Conservation (phyloP, 116 monocot genomes). For the Phalaenopsis hybrid region DNA sequence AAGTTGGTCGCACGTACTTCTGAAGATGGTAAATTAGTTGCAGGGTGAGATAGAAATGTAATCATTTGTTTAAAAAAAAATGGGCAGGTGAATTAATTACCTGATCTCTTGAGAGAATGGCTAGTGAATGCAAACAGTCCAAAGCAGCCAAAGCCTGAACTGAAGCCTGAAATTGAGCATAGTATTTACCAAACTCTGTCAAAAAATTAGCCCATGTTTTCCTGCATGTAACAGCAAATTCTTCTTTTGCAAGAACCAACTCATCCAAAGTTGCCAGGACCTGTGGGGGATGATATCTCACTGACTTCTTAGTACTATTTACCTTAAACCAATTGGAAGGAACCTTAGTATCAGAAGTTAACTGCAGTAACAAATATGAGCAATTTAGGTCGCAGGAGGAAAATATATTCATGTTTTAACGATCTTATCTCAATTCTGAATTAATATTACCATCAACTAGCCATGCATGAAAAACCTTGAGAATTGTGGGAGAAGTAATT, state of each 20-base stretch:
- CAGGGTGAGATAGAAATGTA: slow-evolving; percentile 4
- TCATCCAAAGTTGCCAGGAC: slow-evolving; percentile 58
- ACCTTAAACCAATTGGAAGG: slow-evolving; percentile 83
- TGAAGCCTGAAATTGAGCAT: slow-evolving; percentile 83
- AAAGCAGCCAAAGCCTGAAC: slow-evolving; percentile 86
- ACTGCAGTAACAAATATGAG: slow-evolving; percentile 27
- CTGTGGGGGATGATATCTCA: slow-evolving; percentile 88
- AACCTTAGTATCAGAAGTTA: slow-evolving; percentile 53
- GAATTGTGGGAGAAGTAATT: background rate
- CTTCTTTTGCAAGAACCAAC: slow-evolving; percentile 71
- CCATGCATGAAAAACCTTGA: background rate
- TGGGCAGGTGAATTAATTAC: slow-evolving; percentile 20
- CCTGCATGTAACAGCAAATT: slow-evolving; percentile 62
- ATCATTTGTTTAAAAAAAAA: background rate
- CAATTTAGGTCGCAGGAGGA: background rate
- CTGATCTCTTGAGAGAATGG: slow-evolving; percentile 78
- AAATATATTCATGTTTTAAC: background rate
- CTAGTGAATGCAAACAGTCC: slow-evolving; percentile 91
- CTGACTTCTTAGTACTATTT: slow-evolving; percentile 84
- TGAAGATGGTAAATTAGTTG: slow-evolving; percentile 20
- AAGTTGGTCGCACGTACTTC: slow-evolving; percentile 88
- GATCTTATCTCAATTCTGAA: background rate
- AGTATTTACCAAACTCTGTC: slow-evolving; percentile 54
- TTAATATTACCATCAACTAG: background rate
- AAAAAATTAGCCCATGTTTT: slow-evolving; percentile 69